Base-by-base conservation (phyloP, 345 rosid genomes). In the Citrus mangshanensis region DNA sequence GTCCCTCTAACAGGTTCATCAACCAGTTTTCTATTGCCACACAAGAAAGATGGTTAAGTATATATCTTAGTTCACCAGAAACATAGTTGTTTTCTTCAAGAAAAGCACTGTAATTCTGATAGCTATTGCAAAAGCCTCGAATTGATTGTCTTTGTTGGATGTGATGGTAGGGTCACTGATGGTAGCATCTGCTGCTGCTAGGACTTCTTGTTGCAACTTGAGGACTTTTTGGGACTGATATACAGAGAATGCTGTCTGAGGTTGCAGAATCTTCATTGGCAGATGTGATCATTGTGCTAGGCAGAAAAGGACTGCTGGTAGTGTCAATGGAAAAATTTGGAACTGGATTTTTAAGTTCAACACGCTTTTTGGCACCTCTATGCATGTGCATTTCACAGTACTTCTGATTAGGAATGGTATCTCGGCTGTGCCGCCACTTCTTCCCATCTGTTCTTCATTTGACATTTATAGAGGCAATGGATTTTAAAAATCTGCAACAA, bases 341-440 rank as follows among this genome's bases (percentile, higher is more conserved):
- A 65, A 67, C 72, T 4, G 78, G 58, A 24, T 73, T 63, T 19
- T 68, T 69, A 61, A 62, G 76, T 54, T 70, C 78, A 3, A n/a
- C 7, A 0, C 27, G 84, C 68, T 76, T 82, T 68, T 87, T 90
- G 38, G 84, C 86, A 27, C 95, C 93, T 90, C 98, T 88, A 82
- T 93, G 90, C 85, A 90, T 80, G 67, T 93, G 98, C 70, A 77
- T 85, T 7, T 42, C 77, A 24, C 97, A 94, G 59, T 91, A 94
- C 63, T 92, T 92, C 81, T 94, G 88, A 70, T 78, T 79, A 24
- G 90, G 75, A 68, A 91, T 73, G 27, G 77, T 93, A 34, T 79
- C 91, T 73, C 81, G 85, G 34, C 88, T 82, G 83, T 97, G 88
- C 69, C 92, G 86, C 98, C 98, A 92, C 76, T 87, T 88, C 88